phyloP scores from a whole-genome alignment of 352 stramenopile genomes.

The Globisporangium middletonii region DNA sequence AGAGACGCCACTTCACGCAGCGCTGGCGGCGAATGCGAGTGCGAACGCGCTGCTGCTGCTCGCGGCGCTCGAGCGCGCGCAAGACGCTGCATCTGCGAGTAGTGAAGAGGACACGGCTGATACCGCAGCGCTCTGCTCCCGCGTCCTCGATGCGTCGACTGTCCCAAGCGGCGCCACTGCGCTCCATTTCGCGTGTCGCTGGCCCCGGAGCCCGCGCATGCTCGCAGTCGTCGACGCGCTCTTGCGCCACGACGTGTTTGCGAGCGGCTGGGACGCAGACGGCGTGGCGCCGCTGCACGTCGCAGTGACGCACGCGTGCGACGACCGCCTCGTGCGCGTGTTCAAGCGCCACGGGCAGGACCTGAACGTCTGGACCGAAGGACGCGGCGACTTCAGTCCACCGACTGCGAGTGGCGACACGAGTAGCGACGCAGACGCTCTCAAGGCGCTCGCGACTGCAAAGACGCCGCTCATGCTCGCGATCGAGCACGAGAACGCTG shows the following conservation, averaged over 20 bases:
- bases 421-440: neutral
- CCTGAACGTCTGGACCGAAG: conserved; percentile 62
- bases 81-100: too few relatives aligned
- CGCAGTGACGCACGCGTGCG: conserved; percentile 35
- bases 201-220: conserved; percentile 27
- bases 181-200: conserved; percentile 46
- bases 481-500: conserved; percentile 39
- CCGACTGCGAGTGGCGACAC: neutral
- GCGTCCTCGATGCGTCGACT: too few relatives aligned
- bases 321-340: conserved; percentile 32
- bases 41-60: conserved; percentile 42
- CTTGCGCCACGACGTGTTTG: conserved; percentile 31
- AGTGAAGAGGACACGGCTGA: neutral
- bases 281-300: conserved; percentile 52
- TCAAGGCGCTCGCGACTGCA: conserved; percentile 12
- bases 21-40: conserved; percentile 26
- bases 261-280: conserved; percentile 43
- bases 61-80: neutral
- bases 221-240: conserved; percentile 38
- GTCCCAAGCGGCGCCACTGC: conserved; percentile 25
- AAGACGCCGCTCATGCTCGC: conserved; percentile 53
- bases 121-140: too few relatives aligned
- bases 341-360: conserved; percentile 46
- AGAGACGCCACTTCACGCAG: conserved; percentile 41
- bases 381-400: conserved; percentile 1